Percentiles rank a stretch among this genome's conserved stretches.
These are phyloP conservation scores for Kwoniella dejecticola DNA, from an alignment of 768 basidiomycete genomes.

Conservation along the genomic window DNA sequence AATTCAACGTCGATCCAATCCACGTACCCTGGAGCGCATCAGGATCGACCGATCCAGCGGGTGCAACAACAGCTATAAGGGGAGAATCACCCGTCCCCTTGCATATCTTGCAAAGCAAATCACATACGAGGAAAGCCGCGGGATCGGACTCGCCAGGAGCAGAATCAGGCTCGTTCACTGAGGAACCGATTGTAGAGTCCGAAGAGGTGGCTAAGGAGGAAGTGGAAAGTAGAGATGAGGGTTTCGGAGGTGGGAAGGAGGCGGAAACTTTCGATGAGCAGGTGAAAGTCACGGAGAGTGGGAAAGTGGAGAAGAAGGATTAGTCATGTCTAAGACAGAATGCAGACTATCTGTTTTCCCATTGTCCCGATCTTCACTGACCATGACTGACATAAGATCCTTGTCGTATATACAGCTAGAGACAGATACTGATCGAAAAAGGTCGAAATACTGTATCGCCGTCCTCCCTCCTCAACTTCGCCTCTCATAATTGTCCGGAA, in stretches of 20 bases:
- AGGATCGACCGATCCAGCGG: constrained; percentile 17
- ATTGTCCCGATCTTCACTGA: no score
- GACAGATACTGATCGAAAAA: no score
- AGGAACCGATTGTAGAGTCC: constrained; percentile 27
- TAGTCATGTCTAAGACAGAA: neutral
- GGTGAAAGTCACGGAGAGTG: constrained; percentile 20
- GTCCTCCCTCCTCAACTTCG: no score
- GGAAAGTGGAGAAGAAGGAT: constrained; percentile 32
- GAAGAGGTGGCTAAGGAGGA: constrained; percentile 38
- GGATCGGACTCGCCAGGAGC: no score
- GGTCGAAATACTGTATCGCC: no score
- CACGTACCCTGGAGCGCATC: constrained; percentile 20
- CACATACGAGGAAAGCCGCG: neutral
- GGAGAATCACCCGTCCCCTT: constrained; percentile 11
- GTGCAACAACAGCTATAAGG: constrained; percentile 19
- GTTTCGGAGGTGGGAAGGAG: constrained; percentile 42
- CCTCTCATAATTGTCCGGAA: no score
- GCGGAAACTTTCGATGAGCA: constrained; percentile 45
- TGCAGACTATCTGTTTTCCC: no score
- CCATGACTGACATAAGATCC: no score
- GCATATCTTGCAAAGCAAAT: constrained; percentile 5
- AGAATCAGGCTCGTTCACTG: neutral
- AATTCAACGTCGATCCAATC: constrained; percentile 11
- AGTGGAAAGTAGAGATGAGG: constrained; percentile 42
- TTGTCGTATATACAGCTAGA: no score